phyloP scores from a whole-genome alignment of 257 asterid species.

The Solanum paucissectum region DNA sequence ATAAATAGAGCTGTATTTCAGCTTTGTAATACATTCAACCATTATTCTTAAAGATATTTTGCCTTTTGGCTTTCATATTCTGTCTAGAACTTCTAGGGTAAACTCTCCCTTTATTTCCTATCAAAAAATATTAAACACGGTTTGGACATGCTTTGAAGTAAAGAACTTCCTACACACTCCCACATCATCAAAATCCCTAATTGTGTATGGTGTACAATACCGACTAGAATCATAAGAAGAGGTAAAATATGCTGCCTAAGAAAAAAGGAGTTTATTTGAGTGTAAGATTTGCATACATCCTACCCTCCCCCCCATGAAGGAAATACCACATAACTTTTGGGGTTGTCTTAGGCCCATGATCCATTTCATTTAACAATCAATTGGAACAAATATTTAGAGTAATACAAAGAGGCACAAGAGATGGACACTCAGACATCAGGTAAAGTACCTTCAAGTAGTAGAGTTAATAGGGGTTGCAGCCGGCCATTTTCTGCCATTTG shows the following conservation, averaged over 20 bases:
- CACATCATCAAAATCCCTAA: neutral
- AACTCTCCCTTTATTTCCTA: neutral
- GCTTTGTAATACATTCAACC: neutral
- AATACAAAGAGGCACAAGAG: neutral
- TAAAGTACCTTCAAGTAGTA: conserved; percentile 72
- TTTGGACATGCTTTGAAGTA: neutral
- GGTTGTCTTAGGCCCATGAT: neutral
- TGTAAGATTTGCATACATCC: neutral
- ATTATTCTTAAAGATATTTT: neutral
- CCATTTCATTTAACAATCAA: neutral
- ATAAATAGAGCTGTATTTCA: neutral
- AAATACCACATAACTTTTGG: neutral
- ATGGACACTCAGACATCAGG: neutral
- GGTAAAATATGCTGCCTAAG: neutral
- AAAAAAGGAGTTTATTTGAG: neutral
- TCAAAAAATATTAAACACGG: neutral
- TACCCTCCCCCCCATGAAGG: neutral
- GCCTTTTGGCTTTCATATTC: neutral
- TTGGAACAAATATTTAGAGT: neutral
- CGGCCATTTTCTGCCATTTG: conserved; percentile 92
- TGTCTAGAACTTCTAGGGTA: neutral
- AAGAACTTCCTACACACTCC: neutral
- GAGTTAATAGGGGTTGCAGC: conserved; percentile 66
- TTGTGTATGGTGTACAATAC: neutral
- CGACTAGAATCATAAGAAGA: neutral